phyloP scores from a whole-genome alignment of 2,329 filamentous ascomycete species.

The Alternaria brassicicola region DNA sequence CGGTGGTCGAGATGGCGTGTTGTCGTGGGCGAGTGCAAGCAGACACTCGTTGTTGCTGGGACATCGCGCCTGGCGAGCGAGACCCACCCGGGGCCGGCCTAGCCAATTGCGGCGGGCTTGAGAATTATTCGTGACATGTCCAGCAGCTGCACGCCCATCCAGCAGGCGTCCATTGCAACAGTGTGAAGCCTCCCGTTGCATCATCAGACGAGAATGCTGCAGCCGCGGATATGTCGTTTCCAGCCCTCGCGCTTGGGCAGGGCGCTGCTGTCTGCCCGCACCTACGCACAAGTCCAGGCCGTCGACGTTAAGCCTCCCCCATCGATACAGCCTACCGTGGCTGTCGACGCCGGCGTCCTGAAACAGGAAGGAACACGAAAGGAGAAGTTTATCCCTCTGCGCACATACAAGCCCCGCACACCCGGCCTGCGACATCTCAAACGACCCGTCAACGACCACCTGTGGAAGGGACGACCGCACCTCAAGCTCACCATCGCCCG shows the following conservation, averaged over 20 bases:
- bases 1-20: slow-evolving; percentile 17
- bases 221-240: slow-evolving; percentile 66
- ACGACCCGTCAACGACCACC: slow-evolving; percentile 91
- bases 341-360: slow-evolving; percentile 33
- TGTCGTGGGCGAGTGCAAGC: slow-evolving; percentile 18
- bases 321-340: slow-evolving; percentile 41
- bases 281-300: slow-evolving; percentile 57
- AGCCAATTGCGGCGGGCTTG: slow-evolving; percentile 33
- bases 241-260: slow-evolving; percentile 57
- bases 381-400: slow-evolving; percentile 59
- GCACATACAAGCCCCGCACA: slow-evolving; percentile 91
- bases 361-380: slow-evolving; percentile 37
- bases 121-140: slow-evolving; percentile 40
- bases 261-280: slow-evolving; percentile 56
- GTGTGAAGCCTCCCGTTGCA: slow-evolving; percentile 16
- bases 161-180: slow-evolving; percentile 25
- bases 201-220: slow-evolving; percentile 61
- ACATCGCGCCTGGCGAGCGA: slow-evolving; percentile 21
- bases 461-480: slow-evolving; percentile 91
- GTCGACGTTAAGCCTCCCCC: slow-evolving; percentile 46
- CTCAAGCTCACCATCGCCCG: slow-evolving; percentile 86
- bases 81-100: slow-evolving; percentile 24
- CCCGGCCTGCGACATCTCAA: slow-evolving; percentile 91
- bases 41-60: slow-evolving; percentile 25
- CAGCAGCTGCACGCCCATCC: slow-evolving; percentile 30